A percentile compares a stretch with the other conserved stretches of the same genome.
Evolutionary conservation across 2,329 filamentous ascomycete genomes (phyloP).

Genomic region (Fusarium ambrosium): DNA sequence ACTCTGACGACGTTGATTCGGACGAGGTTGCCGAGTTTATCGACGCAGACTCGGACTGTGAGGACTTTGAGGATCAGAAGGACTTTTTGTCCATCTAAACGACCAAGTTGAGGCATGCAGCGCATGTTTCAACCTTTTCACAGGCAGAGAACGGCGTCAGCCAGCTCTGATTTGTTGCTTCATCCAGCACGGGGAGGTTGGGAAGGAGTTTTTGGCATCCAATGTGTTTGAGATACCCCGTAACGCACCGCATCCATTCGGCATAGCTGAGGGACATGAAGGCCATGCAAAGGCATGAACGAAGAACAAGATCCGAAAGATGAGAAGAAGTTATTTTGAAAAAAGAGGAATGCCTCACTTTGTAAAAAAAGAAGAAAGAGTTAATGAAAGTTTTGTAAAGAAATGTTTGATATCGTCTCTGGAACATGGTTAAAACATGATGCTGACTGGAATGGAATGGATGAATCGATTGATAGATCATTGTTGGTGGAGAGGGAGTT

Average conservation of each 20-base stretch:
- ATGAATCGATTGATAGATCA: neutral
- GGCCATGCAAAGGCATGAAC: conserved; percentile 21
- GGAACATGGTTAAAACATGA: neutral
- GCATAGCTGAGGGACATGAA: conserved; percentile 24
- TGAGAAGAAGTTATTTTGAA: conserved; percentile 16
- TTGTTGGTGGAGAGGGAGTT: neutral
- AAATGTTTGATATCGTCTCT: neutral
- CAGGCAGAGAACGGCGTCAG: conserved; percentile 5
- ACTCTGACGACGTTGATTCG: conserved; percentile 84
- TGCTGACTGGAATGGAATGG: neutral
- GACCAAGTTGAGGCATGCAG: conserved; percentile 10
- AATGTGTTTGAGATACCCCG: conserved; percentile 43
- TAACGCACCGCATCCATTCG: conserved; percentile 15
- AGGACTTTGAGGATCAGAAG: conserved; percentile 69
- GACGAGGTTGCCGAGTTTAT: conserved; percentile 79
- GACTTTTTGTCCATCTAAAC: conserved; percentile 67
- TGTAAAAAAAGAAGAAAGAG: conserved; percentile 15
- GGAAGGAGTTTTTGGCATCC: conserved; percentile 29
- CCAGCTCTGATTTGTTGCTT: conserved; percentile 29
- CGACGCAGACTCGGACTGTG: conserved; percentile 66
- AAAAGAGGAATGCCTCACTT: conserved; percentile 18
- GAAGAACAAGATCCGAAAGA: conserved; percentile 25
- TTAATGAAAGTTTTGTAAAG: conserved; percentile 34
- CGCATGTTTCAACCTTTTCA: conserved; percentile 9
- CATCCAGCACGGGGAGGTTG: conserved; percentile 36